Percentiles rank a stretch among this genome's conserved stretches.
Conservation (phyloP, 1,284 basidiomycete genomes). For the Boletellus sp. region DNA sequence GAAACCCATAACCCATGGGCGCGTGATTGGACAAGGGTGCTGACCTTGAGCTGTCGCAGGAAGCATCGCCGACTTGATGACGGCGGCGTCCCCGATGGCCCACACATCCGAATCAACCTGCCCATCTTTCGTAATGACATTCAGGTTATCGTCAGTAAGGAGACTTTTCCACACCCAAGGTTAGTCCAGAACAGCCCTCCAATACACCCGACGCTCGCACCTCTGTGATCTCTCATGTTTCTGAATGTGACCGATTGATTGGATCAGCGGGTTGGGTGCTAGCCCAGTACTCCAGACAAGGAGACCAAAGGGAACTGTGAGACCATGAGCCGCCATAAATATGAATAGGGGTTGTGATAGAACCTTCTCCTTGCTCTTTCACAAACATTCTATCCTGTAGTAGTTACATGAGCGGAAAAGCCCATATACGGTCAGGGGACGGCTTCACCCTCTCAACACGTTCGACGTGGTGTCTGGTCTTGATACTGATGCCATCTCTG, state of each 20-base stretch:
- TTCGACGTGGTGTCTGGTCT: conserved; percentile 77
- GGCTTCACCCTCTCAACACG: conserved; percentile 60
- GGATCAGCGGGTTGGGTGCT: conserved; percentile 74
- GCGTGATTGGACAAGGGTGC: conserved; percentile 15
- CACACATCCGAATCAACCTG: conserved; percentile 70
- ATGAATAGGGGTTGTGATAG: conserved; percentile 11
- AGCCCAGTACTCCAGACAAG: conserved; percentile 87
- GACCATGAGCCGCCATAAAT: conserved; percentile 16
- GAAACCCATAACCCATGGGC: conserved; percentile 32
- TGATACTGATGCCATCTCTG: conserved; percentile 74
- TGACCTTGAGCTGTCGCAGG: conserved; percentile 83
- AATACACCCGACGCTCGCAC: conserved; percentile 35
- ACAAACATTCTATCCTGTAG: conserved; percentile 55
- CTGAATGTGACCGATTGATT: conserved; percentile 53
- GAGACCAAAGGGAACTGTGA: conserved; percentile 70
- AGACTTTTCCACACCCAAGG: conserved; percentile 39
- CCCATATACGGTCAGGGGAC: conserved; percentile 6
- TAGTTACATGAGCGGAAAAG: conserved; percentile 15
- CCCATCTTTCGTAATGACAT: conserved; percentile 55
- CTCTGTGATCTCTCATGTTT: conserved; percentile 63
- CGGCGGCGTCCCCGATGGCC: conserved; percentile 80
- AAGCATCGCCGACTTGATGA: conserved; percentile 56
- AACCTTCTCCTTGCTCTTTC: conserved; percentile 60
- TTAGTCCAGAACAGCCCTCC: conserved; percentile 12
- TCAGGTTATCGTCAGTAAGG: conserved; percentile 59